Percentiles rank a stretch among this genome's conserved stretches.
These are phyloP conservation scores for Thelonectria rubi DNA, from an alignment of 2,329 filamentous ascomycete genomes.

Conservation along the genomic window DNA sequence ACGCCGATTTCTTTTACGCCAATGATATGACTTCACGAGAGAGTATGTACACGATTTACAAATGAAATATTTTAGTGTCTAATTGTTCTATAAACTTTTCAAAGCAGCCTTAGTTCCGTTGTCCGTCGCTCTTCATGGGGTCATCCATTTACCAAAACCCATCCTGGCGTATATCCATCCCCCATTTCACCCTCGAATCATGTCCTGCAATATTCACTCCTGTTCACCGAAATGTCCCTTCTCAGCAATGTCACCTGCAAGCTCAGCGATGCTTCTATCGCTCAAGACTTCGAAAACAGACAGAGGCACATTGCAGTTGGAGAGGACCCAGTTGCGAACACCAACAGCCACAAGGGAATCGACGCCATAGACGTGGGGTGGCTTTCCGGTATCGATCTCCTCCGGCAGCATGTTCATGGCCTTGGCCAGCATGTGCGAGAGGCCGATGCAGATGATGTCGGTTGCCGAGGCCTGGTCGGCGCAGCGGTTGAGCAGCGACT, in stretches of 20 bases:
- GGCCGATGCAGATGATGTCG: constrained; percentile 48
- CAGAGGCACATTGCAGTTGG: constrained; percentile 54
- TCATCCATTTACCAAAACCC: too few species aligned
- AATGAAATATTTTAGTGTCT: too few species aligned
- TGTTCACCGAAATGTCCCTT: constrained; percentile 44
- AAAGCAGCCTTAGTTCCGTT: too few species aligned
- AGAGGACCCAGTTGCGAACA: constrained; percentile 60
- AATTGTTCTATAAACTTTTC: too few species aligned
- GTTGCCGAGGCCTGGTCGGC: constrained; percentile 42
- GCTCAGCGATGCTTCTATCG: constrained; percentile 51
- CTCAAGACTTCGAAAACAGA: constrained; percentile 60
- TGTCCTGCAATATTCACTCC: constrained; percentile 7
- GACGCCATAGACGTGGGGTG: constrained; percentile 58
- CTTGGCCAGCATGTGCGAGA: constrained; percentile 54
- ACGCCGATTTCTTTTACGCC: too few species aligned
- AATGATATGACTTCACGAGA: too few species aligned
- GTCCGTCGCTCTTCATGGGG: too few species aligned
- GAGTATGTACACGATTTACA: neutral
- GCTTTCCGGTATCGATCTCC: constrained; percentile 54
- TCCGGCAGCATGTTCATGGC: constrained; percentile 56
- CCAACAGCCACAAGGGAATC: constrained; percentile 64
- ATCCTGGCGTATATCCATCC: too few species aligned
- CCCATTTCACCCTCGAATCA: neutral
- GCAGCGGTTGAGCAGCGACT: constrained; percentile 46
- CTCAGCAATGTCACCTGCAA: constrained; percentile 49